These are phyloP conservation scores for Tetrastigma voinierianum DNA, from an alignment of 164 flowering plant genomes.

Conservation along the genomic window DNA sequence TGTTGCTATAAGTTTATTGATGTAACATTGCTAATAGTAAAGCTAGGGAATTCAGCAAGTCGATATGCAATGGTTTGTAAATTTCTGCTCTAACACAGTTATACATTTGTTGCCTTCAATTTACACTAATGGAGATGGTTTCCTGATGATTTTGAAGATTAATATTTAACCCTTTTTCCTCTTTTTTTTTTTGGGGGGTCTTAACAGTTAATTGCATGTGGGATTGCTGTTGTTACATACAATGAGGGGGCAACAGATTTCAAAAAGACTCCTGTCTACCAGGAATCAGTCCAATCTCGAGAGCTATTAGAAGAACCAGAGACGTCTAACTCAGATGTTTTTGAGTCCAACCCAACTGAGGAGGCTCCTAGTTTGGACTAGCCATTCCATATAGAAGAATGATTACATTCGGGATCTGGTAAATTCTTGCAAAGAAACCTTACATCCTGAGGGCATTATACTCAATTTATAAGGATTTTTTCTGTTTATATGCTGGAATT, in stretches of 20 bases:
- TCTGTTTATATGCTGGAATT: not conserved
- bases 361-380: constrained; percentile 92
- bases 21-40: not conserved
- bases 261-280: constrained; percentile 77
- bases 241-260: constrained; percentile 96
- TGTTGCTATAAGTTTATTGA: not conserved
- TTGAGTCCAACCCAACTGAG: constrained; percentile 93
- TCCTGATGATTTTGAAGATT: no score
- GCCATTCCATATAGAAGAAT: not conserved
- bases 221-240: constrained; percentile 81
- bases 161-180: not conserved
- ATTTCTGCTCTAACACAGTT: not conserved
- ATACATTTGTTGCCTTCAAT: not conserved
- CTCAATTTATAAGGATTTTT: constrained; percentile 11
- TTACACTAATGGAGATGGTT: not conserved
- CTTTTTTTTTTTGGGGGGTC: not conserved
- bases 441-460: not conserved
- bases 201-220: constrained; percentile 71
- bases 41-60: not conserved
- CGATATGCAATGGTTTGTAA: not conserved
- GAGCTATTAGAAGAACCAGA: constrained; percentile 83
- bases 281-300: constrained; percentile 73
- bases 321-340: constrained; percentile 68
- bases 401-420: no score
- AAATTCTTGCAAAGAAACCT: not conserved